Evolutionary conservation across 2,329 filamentous ascomycete genomes (phyloP).

Genomic region (Chlorencoelia australis): DNA sequence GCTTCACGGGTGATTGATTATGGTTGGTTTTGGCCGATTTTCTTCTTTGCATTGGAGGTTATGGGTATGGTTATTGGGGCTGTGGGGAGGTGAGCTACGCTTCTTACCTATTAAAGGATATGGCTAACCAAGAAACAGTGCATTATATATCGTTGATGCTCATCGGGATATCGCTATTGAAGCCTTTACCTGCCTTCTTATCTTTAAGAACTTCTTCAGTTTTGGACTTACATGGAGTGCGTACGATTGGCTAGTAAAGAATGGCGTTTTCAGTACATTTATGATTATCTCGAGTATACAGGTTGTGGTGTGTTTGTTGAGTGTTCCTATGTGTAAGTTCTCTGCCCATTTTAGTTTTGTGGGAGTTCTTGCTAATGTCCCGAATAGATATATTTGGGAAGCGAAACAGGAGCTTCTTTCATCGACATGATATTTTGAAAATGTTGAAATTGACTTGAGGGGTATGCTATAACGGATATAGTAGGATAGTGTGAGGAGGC

Average conservation of each 20-base stretch:
- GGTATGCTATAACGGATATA: no score
- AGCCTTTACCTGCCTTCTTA: slow-evolving; percentile 77
- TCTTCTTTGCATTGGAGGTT: slow-evolving; percentile 79
- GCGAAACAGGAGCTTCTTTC: slow-evolving; percentile 62
- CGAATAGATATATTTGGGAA: slow-evolving; percentile 68
- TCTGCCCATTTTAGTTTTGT: not conserved
- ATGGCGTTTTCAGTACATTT: slow-evolving; percentile 54
- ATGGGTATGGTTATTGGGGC: slow-evolving; percentile 88
- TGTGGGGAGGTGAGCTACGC: slow-evolving; percentile 53
- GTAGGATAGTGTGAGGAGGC: no score
- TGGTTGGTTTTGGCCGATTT: slow-evolving; percentile 58
- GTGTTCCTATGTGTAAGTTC: slow-evolving; percentile 68
- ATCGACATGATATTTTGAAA: slow-evolving; percentile 59
- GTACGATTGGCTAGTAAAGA: slow-evolving; percentile 68
- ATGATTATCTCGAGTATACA: slow-evolving; percentile 66
- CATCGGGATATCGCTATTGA: slow-evolving; percentile 80
- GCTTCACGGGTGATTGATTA: slow-evolving; percentile 52
- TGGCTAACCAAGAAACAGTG: slow-evolving; percentile 1
- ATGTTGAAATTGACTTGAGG: slow-evolving; percentile 6
- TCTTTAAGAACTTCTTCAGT: slow-evolving; percentile 93
- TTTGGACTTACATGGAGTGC: slow-evolving; percentile 78
- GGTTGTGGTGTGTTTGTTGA: slow-evolving; percentile 63
- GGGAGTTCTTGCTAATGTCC: slow-evolving; percentile 5
- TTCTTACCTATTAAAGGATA: not conserved
- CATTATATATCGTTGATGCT: slow-evolving; percentile 81